Percentiles rank a stretch among this genome's conserved stretches.
These are phyloP conservation scores for Parascedosporium putredinis DNA, from an alignment of 2,329 filamentous ascomycete species.

Conservation along the genomic window DNA sequence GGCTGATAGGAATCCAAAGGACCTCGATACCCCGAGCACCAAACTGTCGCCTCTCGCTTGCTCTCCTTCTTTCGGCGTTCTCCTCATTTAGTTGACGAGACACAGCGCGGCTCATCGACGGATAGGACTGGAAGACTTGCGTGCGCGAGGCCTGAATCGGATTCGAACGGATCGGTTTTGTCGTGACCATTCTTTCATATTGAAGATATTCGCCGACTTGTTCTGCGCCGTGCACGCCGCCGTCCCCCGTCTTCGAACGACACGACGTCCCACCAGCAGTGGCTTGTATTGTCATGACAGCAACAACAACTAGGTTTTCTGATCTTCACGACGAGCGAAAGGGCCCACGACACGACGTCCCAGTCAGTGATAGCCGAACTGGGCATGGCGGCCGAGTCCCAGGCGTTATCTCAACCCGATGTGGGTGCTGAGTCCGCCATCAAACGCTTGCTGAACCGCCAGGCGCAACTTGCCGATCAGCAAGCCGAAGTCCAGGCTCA, in stretches of 20 bases:
- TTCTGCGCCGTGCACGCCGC: neutral
- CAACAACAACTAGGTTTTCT: neutral
- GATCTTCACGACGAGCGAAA: slow-evolving; percentile 6
- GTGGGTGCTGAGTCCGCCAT: slow-evolving; percentile 17
- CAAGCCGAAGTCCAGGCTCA: slow-evolving; percentile 43
- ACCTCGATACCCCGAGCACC: neutral
- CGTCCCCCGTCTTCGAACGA: too few species aligned
- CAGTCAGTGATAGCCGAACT: slow-evolving; percentile 5
- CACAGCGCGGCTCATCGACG: neutral
- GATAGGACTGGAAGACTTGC: neutral
- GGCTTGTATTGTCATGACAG: slow-evolving; percentile 7
- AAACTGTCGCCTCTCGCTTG: neutral
- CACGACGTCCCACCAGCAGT: neutral
- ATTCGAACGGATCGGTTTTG: too few species aligned
- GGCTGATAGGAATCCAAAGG: neutral
- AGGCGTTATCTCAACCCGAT: slow-evolving; percentile 27
- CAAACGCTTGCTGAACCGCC: slow-evolving; percentile 30
- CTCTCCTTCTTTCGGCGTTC: neutral
- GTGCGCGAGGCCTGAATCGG: neutral
- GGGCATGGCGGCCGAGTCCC: slow-evolving; percentile 14
- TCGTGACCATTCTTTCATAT: too few species aligned
- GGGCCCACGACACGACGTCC: slow-evolving; percentile 10
- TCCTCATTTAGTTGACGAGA: neutral
- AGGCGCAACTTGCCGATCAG: slow-evolving; percentile 24
- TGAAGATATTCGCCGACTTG: neutral